A percentile compares a stretch with the other conserved stretches of the same genome.
Evolutionary conservation across 805 yeast species (phyloP).

Genomic region (Lipomyces yamadae): DNA sequence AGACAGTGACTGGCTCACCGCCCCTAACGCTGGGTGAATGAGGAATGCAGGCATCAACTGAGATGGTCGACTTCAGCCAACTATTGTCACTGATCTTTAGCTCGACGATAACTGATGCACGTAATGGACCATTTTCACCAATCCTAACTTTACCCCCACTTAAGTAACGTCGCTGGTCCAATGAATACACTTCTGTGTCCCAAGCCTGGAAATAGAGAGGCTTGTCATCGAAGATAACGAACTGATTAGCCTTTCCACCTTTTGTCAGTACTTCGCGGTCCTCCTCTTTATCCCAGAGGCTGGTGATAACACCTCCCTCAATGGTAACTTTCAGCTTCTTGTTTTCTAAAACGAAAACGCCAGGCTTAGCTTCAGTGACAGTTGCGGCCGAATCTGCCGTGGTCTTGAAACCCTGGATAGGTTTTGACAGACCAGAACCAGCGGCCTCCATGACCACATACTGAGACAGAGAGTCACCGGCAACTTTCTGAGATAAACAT

Average conservation of each 20-base stretch:
- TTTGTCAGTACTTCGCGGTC: slow-evolving; percentile 71
- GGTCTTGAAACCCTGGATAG: slow-evolving; percentile 24
- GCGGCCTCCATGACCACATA: slow-evolving; percentile 33
- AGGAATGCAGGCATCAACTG: slow-evolving; percentile 60
- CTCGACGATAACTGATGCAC: slow-evolving; percentile 65
- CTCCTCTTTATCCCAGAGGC: slow-evolving; percentile 63
- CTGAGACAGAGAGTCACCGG: slow-evolving; percentile 25
- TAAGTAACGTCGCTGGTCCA: slow-evolving; percentile 68
- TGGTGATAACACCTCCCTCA: slow-evolving; percentile 64
- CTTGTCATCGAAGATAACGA: slow-evolving; percentile 82
- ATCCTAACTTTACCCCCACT: slow-evolving; percentile 49
- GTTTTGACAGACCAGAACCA: slow-evolving; percentile 28
- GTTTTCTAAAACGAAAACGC: slow-evolving; percentile 60
- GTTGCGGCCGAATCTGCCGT: slow-evolving; percentile 46
- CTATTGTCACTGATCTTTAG: slow-evolving; percentile 64
- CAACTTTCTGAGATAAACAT: slow-evolving; percentile 18
- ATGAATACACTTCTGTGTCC: slow-evolving; percentile 93
- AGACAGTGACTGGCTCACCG: slow-evolving; percentile 41
- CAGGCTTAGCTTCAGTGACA: slow-evolving; percentile 51
- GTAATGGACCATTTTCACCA: slow-evolving; percentile 59
- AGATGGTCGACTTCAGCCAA: slow-evolving; percentile 67
- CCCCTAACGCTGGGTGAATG: slow-evolving; percentile 41
- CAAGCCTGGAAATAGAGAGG: slow-evolving; percentile 94
- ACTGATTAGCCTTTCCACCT: slow-evolving; percentile 76
- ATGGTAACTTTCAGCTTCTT: slow-evolving; percentile 63